Evolutionary conservation across 2,329 filamentous ascomycete genomes (phyloP), one percentile per base, ranked within the genome.

Genomic region (Pseudogymnoascus sp.): DNA sequence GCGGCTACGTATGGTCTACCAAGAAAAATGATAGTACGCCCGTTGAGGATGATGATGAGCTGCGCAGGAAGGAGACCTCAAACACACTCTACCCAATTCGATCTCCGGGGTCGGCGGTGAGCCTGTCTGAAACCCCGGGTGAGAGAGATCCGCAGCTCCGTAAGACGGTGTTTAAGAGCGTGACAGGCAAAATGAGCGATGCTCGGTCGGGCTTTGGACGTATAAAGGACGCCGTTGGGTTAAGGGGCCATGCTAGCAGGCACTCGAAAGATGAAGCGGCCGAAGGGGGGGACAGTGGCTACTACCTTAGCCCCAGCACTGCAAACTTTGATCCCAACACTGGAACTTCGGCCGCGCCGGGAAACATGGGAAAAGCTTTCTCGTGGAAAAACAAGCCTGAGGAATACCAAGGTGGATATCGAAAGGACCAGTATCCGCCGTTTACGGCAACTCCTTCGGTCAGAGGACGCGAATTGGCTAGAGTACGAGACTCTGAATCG

Each of bases 201-300:
- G 90, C 91, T 53, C 87, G 89, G 57, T 91, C 88, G 63, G 91
- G 92, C 0, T 82, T 96, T 63, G 90, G 89, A 1, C 87, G 90
- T 36, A 92, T 97, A 73, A 93, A 93, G 71, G 91, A 93, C 72
- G 91, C 87, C 2, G 89, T 96, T 36, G 90, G 90, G 1, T 64
- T 70, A 38, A 70, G 72, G 44, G 81, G 82, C 1, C 83, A 87
- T 65, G 70, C 72, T 57, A 80, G 75, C 67, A 80, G 82, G 13
- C 79, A 79, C n/a, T 86, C 84, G 3, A 83, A 78, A 68, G 84
- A 87, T 63, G 84, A 74, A 11, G 69, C 69, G n/a, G 59, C 33
- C n/a, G 53, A 60, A 13, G 53, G 53, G 13, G 69, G 71, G 15
- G 64, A 33, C 10, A 33, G 38, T 23, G 65, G 64, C 26, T 71